Evolutionary conservation across 2,329 filamentous ascomycete genomes (phyloP).

Genomic region (Fusarium guadeloupense): DNA sequence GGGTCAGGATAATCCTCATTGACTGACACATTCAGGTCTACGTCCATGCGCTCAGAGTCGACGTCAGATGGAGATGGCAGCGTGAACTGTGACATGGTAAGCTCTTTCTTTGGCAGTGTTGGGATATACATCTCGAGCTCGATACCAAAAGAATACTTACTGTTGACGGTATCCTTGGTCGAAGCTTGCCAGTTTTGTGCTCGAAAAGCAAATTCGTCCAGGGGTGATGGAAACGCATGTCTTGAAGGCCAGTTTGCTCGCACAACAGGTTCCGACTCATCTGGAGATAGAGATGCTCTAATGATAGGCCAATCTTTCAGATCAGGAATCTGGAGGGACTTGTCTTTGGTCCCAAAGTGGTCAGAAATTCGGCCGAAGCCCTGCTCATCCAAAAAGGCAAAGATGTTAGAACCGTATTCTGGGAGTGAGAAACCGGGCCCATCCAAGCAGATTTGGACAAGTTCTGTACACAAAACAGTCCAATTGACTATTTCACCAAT

Average conservation of each 20-base stretch:
- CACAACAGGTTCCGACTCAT: not conserved
- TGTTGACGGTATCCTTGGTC: not conserved
- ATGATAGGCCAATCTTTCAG: conserved; percentile 9
- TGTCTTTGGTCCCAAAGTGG: not conserved
- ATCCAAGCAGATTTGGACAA: not conserved
- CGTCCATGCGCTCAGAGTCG: not conserved
- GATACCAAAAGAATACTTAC: conserved; percentile 32
- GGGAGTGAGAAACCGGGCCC: not conserved
- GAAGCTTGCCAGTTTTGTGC: not conserved
- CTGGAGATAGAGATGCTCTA: not conserved
- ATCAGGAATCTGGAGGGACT: conserved; percentile 1
- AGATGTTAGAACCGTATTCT: conserved; percentile 1
- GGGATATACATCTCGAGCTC: conserved; percentile 33
- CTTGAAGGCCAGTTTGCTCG: not conserved
- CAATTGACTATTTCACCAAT: conserved; percentile 18
- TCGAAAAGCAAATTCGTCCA: not conserved
- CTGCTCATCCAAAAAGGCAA: not conserved
- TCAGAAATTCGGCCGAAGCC: not conserved
- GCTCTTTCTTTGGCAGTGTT: not conserved
- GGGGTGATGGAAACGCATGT: not conserved
- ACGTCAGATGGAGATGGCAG: not conserved
- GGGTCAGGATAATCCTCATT: not conserved
- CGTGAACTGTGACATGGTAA: not conserved
- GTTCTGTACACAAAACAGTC: conserved; percentile 12
- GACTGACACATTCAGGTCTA: not conserved